These are phyloP conservation scores for Mesembryanthemum crystallinum DNA, from an alignment of 148 eudicot genomes.

Conservation along the genomic window DNA sequence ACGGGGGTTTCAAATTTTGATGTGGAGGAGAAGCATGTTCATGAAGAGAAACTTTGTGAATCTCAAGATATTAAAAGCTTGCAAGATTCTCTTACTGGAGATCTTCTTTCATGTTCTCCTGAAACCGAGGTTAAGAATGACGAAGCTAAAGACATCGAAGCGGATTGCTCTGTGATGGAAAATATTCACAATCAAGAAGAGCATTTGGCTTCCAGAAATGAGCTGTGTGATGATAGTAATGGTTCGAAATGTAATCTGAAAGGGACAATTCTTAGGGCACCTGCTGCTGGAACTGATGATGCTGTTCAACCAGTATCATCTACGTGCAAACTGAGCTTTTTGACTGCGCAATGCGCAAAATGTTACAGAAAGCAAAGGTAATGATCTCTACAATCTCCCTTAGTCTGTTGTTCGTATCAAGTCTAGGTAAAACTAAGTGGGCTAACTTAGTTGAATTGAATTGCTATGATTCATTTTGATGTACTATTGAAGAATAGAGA, in stretches of 20 bases:
- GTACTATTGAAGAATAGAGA: no score
- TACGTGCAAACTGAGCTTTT: slow-evolving; percentile 5
- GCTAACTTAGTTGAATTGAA: neutral
- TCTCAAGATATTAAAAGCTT: slow-evolving; percentile 22
- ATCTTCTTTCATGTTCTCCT: slow-evolving; percentile 15
- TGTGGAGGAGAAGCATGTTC: neutral
- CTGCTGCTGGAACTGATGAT: slow-evolving; percentile 19
- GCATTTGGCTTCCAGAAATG: slow-evolving; percentile 8
- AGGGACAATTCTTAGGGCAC: neutral
- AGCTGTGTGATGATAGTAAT: slow-evolving; percentile 24
- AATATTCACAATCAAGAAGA: slow-evolving; percentile 23
- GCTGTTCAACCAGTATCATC: slow-evolving; percentile 15
- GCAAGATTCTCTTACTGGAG: slow-evolving; percentile 11
- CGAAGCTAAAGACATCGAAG: slow-evolving; percentile 10
- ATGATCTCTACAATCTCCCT: neutral
- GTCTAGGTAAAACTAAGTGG: neutral
- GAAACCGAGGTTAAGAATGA: slow-evolving; percentile 10
- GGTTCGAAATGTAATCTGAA: slow-evolving; percentile 17
- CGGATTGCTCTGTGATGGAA: slow-evolving; percentile 18
- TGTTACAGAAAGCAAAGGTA: slow-evolving; percentile 28
- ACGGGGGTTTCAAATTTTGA: slow-evolving; percentile 9
- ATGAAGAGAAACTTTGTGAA: slow-evolving; percentile 11
- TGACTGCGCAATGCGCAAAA: slow-evolving; percentile 17
- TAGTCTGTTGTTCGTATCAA: neutral
- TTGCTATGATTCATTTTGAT: neutral